Conservation (phyloP, 2,329 filamentous ascomycete species). For the Colletotrichum horii region DNA sequence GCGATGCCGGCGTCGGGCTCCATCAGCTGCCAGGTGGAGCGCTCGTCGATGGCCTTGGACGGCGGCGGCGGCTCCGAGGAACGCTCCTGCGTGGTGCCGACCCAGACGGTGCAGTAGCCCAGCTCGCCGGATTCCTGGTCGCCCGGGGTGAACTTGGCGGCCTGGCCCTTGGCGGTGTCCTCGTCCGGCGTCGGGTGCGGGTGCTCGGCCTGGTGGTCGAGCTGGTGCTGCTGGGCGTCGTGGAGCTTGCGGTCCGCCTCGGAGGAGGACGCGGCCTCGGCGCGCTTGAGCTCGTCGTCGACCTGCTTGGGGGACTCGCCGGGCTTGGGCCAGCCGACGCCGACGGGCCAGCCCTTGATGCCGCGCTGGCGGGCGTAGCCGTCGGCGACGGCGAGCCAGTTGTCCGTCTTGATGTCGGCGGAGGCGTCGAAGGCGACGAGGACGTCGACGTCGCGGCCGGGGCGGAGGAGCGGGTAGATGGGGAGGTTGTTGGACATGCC, state of each 20-base stretch:
- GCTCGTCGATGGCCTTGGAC: conserved; percentile 63
- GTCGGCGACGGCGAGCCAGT: conserved; percentile 94
- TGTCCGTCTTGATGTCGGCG: conserved; percentile 90
- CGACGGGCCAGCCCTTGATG: conserved; percentile 93
- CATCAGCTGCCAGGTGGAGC: conserved; percentile 73
- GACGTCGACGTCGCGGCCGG: conserved; percentile 87
- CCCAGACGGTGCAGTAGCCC: conserved; percentile 94
- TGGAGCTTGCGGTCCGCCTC: conserved; percentile 69
- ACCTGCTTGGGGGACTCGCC: conserved; percentile 64
- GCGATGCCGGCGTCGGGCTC: conserved; percentile 83
- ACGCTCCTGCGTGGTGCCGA: conserved; percentile 81
- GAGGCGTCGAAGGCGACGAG: conserved; percentile 94
- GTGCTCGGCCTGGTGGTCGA: conserved; percentile 28
- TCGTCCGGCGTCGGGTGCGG: conserved; percentile 19
- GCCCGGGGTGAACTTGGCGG: conserved; percentile 44
- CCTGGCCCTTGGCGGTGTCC: conserved; percentile 31
- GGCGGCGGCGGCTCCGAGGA: conserved; percentile 57
- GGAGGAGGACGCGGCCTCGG: conserved; percentile 63
- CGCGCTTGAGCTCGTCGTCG: conserved; percentile 68
- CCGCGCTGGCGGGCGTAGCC: conserved; percentile 90
- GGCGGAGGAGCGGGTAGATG: conserved; percentile 90
- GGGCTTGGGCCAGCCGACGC: conserved; percentile 86
- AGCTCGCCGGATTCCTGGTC: conserved; percentile 64
- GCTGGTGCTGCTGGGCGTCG: conserved; percentile 59
- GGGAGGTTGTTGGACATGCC: conserved; percentile 99